phyloP scores from a whole-genome alignment of 2,329 filamentous ascomycete species.

The Aspergillus nomiae region DNA sequence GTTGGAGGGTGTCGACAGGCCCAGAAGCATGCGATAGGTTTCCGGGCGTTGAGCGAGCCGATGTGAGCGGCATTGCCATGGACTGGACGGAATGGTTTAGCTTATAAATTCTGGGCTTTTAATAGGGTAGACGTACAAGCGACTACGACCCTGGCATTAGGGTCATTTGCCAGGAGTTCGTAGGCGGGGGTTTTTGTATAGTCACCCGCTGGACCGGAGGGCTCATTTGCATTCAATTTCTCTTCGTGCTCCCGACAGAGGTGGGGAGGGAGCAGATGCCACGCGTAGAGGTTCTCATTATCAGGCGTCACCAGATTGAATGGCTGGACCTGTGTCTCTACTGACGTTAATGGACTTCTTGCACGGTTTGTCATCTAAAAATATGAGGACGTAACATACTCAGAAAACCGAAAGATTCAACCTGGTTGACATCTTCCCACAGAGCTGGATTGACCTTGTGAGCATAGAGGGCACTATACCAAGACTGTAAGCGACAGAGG shows the following conservation, averaged over 20 bases:
- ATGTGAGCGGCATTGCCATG: slow-evolving; percentile 79
- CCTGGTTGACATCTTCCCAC: slow-evolving; percentile 72
- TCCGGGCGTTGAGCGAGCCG: slow-evolving; percentile 75
- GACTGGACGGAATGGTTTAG: slow-evolving; percentile 28
- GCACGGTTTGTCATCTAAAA: not conserved
- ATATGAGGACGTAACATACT: slow-evolving; percentile 54
- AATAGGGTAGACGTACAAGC: slow-evolving; percentile 46
- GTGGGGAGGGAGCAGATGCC: slow-evolving; percentile 83
- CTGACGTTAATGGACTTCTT: not conserved
- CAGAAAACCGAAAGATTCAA: slow-evolving; percentile 83
- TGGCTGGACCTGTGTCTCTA: slow-evolving; percentile 84
- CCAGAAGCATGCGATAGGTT: slow-evolving; percentile 75
- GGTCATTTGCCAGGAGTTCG: slow-evolving; percentile 53
- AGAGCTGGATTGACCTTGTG: slow-evolving; percentile 74
- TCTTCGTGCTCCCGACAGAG: slow-evolving; percentile 73
- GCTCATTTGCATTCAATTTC: slow-evolving; percentile 56
- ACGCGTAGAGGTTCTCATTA: slow-evolving; percentile 77
- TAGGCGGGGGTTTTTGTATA: slow-evolving; percentile 53
- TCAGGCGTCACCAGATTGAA: slow-evolving; percentile 77
- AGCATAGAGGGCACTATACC: slow-evolving; percentile 73
- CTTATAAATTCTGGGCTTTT: not conserved
- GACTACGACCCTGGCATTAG: slow-evolving; percentile 56
- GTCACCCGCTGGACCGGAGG: slow-evolving; percentile 54
- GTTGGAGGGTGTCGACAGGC: slow-evolving; percentile 64
- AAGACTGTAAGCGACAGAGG: not conserved